Percentiles rank a stretch among this genome's conserved stretches.
Evolutionary conservation across 768 basidiomycete species (phyloP).

Genomic region (Hemileccinum impolitum): DNA sequence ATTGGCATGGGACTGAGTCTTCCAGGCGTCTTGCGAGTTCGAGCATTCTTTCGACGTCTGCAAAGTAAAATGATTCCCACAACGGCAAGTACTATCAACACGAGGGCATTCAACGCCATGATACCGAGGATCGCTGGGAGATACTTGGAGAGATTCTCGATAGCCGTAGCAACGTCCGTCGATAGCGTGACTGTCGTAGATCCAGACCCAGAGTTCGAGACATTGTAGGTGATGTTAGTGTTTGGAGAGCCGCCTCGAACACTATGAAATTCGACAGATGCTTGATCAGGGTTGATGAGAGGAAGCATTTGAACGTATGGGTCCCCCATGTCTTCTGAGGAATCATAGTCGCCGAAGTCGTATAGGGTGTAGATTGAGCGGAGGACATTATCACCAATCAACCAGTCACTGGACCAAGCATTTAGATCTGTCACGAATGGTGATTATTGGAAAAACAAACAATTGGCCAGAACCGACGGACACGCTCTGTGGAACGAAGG

Average conservation of each 20-base stretch:
- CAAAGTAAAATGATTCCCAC: conserved; percentile 53
- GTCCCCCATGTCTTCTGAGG: conserved; percentile 60
- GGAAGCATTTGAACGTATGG: conserved; percentile 77
- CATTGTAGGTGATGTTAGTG: conserved; percentile 67
- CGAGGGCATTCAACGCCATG: conserved; percentile 73
- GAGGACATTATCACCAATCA: conserved; percentile 79
- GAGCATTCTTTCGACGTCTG: conserved; percentile 41
- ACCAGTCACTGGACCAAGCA: conserved; percentile 61
- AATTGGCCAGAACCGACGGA: conserved; percentile 63
- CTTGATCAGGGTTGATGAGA: conserved; percentile 63
- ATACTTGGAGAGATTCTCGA: conserved; percentile 61
- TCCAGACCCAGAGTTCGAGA: conserved; percentile 41
- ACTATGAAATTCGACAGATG: conserved; percentile 67
- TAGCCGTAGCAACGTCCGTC: conserved; percentile 51
- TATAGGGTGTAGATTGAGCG: conserved; percentile 82
- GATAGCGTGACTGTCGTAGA: conserved; percentile 52
- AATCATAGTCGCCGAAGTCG: conserved; percentile 78
- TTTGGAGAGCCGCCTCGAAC: conserved; percentile 61
- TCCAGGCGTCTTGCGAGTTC: conserved; percentile 38
- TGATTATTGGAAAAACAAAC: conserved; percentile 38
- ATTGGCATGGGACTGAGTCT: conserved; percentile 58
- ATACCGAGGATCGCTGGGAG: conserved; percentile 74
- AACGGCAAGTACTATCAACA: conserved; percentile 55
- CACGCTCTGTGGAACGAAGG: conserved; percentile 65
- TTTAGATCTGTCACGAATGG: conserved; percentile 3